A percentile compares a stretch with the other conserved stretches of the same genome.
phyloP scores from a whole-genome alignment of 148 eudicot genomes.

The Dianthus caryophyllus region DNA sequence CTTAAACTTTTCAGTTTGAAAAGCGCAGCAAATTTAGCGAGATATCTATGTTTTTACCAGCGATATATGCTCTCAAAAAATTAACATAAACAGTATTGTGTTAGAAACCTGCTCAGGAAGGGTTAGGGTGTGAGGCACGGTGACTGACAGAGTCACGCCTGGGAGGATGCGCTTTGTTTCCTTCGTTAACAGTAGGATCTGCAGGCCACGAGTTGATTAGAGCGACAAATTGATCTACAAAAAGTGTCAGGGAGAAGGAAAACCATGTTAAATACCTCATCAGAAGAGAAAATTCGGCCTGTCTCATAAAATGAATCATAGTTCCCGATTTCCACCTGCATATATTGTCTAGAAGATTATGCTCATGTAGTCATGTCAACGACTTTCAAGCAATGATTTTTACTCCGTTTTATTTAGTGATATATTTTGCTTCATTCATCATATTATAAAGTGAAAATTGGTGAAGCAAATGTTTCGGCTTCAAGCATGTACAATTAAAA shows the following conservation, averaged over 20 bases:
- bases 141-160: conserved; percentile 64
- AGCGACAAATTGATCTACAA: not conserved
- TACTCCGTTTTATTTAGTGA: too few relatives aligned
- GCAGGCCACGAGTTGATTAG: conserved; percentile 7
- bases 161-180: conserved; percentile 74
- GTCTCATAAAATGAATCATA: conserved; percentile 84
- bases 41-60: too few relatives aligned
- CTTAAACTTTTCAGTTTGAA: too few relatives aligned
- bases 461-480: too few relatives aligned
- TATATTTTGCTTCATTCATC: too few relatives aligned
- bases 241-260: not conserved
- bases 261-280: conserved; percentile 47
- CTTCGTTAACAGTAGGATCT: conserved; percentile 68
- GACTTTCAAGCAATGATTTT: too few relatives aligned
- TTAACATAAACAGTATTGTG: not conserved
- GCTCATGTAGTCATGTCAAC: too few relatives aligned
- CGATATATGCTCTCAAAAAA: not conserved
- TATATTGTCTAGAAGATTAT: not conserved
- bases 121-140: conserved; percentile 88
- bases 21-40: too few relatives aligned
- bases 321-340: conserved; percentile 88
- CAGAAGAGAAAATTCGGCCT: conserved; percentile 67
- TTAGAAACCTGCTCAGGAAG: conserved; percentile 74
- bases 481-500: too few relatives aligned
- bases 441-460: too few relatives aligned